Evolutionary conservation across 2,329 filamentous ascomycete species (phyloP).

Genomic region (Arthrobotrys pseudoclavata): DNA sequence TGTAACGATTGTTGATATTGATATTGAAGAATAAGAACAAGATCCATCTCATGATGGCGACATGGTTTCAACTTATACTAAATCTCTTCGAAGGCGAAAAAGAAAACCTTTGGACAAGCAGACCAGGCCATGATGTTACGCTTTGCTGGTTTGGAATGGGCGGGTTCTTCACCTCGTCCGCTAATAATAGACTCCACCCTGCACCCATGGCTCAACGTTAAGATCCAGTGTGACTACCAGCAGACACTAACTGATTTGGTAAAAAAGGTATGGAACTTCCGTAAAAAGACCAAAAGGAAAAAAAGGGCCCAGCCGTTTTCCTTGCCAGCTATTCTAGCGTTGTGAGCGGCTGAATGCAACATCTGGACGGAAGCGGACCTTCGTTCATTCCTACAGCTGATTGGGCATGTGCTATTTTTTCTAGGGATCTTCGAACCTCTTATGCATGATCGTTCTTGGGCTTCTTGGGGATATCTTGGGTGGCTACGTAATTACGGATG

Average conservation of each 20-base stretch:
- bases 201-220: constrained; percentile 43
- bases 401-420: constrained; percentile 38
- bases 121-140: constrained; percentile 2
- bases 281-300: constrained; percentile 5
- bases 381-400: constrained; percentile 27
- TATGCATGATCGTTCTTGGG: constrained; percentile 31
- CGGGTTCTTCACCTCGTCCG: constrained; percentile 43
- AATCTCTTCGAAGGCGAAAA: constrained; percentile 4
- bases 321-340: constrained; percentile 5
- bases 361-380: constrained; percentile 25
- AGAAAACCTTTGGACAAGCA: neutral
- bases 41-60: constrained; percentile 15
- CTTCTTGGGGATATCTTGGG: constrained; percentile 4
- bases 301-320: constrained; percentile 9
- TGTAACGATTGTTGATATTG: constrained; percentile 20
- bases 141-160: constrained; percentile 19
- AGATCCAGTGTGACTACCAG: constrained; percentile 33
- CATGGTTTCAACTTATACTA: constrained; percentile 47
- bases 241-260: constrained; percentile 35
- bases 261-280: constrained; percentile 31
- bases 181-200: constrained; percentile 45
- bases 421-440: constrained; percentile 13
- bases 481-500: constrained; percentile 16
- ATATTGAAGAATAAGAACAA: constrained; percentile 22
- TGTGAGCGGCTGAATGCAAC: constrained; percentile 54